Evolutionary conservation across 805 yeast species (phyloP).

Genomic region (Candida alai): DNA sequence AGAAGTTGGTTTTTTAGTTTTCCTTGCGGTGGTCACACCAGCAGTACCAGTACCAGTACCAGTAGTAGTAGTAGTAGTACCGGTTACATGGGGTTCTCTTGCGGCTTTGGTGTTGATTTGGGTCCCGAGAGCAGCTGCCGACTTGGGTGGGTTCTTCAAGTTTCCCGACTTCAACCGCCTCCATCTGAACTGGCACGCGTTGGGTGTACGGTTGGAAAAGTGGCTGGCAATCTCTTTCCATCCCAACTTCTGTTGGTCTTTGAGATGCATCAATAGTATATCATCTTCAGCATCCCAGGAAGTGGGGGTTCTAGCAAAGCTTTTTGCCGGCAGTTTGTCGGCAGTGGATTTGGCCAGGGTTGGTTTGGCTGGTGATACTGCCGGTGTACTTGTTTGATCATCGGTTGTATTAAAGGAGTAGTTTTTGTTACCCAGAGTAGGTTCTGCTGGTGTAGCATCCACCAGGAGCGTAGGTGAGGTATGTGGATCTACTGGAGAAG

Average conservation of each 20-base stretch:
- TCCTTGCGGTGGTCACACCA: constrained; percentile 5
- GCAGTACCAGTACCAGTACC: not conserved
- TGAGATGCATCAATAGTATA: constrained; percentile 41
- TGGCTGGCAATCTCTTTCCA: constrained; percentile 46
- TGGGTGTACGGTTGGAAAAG: constrained; percentile 43
- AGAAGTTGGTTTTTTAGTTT: constrained; percentile 8
- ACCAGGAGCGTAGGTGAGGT: too few species aligned
- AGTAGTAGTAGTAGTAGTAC: too few species aligned
- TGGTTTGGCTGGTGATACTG: not conserved
- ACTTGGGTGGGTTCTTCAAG: constrained; percentile 41
- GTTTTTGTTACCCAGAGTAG: too few species aligned
- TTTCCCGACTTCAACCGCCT: constrained; percentile 43
- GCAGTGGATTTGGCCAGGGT: not conserved
- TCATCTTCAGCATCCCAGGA: constrained; percentile 49
- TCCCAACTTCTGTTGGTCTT: constrained; percentile 43
- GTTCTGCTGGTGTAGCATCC: too few species aligned
- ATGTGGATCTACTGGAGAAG: too few species aligned
- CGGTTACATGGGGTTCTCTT: constrained; percentile 1
- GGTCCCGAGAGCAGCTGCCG: constrained; percentile 24
- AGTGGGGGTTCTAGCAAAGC: constrained; percentile 39
- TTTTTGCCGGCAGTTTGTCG: constrained; percentile 13
- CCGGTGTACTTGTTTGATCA: not conserved
- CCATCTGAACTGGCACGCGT: constrained; percentile 48
- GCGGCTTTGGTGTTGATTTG: constrained; percentile 10
- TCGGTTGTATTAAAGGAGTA: too few species aligned